A percentile compares a stretch with the other conserved stretches of the same genome.
Evolutionary conservation across 441 rosid species (phyloP).

Genomic region (Arabidopsis hybrid): DNA sequence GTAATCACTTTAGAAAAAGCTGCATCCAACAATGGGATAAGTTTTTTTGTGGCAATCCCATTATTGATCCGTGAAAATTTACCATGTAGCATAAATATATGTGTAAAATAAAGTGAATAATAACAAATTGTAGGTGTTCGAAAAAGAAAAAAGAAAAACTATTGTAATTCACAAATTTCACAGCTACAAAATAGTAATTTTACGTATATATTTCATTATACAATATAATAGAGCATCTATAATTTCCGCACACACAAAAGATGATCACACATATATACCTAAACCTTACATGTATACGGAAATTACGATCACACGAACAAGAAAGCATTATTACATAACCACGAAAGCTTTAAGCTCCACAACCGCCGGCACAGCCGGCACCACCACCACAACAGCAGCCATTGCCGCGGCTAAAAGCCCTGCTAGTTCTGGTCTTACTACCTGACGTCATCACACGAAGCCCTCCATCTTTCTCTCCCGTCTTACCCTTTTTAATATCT

Average conservation of each 20-base stretch:
- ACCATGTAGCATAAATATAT: too few relatives aligned
- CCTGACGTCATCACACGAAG: slow-evolving; percentile 19
- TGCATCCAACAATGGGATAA: too few relatives aligned
- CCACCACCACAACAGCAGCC: background rate
- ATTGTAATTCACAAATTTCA: background rate
- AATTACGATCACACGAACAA: background rate
- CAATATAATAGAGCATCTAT: background rate
- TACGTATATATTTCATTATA: background rate
- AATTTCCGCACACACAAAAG: background rate
- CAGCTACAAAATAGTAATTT: background rate
- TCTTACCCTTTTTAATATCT: slow-evolving; percentile 28
- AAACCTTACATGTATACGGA: background rate
- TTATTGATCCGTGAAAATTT: too few relatives aligned
- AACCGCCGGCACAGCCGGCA: background rate
- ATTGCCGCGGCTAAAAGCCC: background rate
- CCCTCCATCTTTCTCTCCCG: slow-evolving; percentile 37
- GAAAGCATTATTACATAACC: background rate
- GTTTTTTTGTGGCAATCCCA: too few relatives aligned
- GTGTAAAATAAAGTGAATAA: too few relatives aligned
- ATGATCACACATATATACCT: slow-evolving; percentile 7
- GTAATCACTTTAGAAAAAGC: too few relatives aligned
- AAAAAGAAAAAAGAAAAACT: background rate
- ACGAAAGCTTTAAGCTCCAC: background rate
- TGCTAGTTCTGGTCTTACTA: slow-evolving; percentile 2
- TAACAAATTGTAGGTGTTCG: too few relatives aligned